phyloP scores from a whole-genome alignment of 192 early-diverging fungal species.

The Coemansia umbellata region DNA sequence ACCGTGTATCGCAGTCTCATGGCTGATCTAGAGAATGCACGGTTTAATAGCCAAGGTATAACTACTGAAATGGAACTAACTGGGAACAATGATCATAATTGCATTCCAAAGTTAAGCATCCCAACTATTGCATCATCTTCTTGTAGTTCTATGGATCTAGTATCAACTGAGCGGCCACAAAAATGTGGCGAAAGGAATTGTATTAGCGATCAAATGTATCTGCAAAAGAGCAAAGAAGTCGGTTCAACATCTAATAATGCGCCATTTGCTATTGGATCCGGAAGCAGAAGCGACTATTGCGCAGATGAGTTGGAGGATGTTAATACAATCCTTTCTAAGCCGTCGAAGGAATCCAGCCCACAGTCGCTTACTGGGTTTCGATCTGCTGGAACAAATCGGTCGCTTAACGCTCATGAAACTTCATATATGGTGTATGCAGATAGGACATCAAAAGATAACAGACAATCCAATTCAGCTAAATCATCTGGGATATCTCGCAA shows the following conservation, averaged over 20 bases:
- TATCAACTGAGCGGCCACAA: no score
- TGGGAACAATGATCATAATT: not conserved
- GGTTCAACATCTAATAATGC: not conserved
- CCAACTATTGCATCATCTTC: not conserved
- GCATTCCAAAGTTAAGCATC: not conserved
- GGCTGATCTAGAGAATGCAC: conserved; percentile 33
- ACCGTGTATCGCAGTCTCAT: conserved; percentile 27
- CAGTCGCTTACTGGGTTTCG: not conserved
- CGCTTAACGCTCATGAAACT: not conserved
- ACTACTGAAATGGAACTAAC: not conserved
- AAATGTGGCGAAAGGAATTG: not conserved
- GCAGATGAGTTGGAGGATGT: conserved; percentile 2
- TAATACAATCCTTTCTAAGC: not conserved
- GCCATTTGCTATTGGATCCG: not conserved
- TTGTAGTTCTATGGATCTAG: no score
- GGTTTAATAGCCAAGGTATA: no score
- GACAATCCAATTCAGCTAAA: no score
- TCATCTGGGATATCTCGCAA: no score
- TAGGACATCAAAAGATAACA: no score
- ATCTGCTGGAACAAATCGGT: not conserved
- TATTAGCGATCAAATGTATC: not conserved
- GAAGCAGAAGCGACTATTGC: not conserved
- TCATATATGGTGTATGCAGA: no score
- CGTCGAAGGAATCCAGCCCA: not conserved
- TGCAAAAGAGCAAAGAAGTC: not conserved